phyloP scores from a whole-genome alignment of 805 yeast species.

The Schwanniomyces sp. region DNA sequence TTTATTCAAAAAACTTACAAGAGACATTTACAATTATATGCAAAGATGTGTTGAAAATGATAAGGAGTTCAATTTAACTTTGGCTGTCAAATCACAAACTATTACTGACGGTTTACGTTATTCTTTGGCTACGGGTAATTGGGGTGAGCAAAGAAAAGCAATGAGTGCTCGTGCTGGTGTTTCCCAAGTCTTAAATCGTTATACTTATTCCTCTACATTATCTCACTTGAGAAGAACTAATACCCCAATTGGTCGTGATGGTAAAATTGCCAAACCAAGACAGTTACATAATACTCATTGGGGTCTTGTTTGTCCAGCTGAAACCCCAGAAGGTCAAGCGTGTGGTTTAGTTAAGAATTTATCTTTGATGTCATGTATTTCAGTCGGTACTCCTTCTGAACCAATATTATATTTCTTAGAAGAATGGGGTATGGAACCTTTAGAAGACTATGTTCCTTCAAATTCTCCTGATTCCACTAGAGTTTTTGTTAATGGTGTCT shows the following conservation, averaged over 20 bases:
- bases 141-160: conserved; percentile 99
- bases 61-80: conserved; percentile 91
- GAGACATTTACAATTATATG: conserved; percentile 96
- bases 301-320: conserved; percentile 99
- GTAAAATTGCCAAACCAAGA: conserved; percentile 98
- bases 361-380: conserved; percentile 94
- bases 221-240: conserved; percentile 99
- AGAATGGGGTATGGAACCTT: conserved; percentile 99
- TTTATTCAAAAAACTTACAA: conserved; percentile 90
- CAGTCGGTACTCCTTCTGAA: conserved; percentile 97
- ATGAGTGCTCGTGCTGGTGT: conserved; percentile 99
- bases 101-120: conserved; percentile 96
- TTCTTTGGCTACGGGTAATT: conserved; percentile 98
- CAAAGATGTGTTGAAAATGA: conserved; percentile 98
- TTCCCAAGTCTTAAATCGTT: conserved; percentile 95
- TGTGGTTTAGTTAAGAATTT: conserved; percentile 98
- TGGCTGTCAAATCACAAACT: conserved; percentile 96
- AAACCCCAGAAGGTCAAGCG: conserved; percentile 99
- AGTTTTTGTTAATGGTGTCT: conserved; percentile 96
- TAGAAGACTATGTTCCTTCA: conserved; percentile 93
- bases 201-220: conserved; percentile 96
- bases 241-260: conserved; percentile 99
- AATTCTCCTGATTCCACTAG: conserved; percentile 89
- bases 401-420: conserved; percentile 90
- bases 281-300: conserved; percentile 99